Conservation (phyloP, 768 basidiomycete genomes). For the Sistotremastrum suecicum region DNA sequence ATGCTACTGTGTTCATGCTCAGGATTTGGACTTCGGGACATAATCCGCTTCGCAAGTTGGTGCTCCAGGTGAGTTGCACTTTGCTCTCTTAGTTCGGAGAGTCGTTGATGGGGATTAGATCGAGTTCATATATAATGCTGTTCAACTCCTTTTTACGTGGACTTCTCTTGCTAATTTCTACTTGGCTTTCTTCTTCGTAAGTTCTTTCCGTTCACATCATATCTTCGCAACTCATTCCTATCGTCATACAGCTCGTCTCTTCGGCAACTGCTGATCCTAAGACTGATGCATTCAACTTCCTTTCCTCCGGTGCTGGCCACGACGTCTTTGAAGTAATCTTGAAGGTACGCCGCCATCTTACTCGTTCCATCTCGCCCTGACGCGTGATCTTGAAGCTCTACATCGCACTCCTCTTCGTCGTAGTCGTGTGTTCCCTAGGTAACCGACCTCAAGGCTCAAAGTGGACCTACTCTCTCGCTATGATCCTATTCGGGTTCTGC, state of each 20-base stretch:
- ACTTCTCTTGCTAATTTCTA: slow-evolving; percentile 89
- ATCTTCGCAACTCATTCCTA: slow-evolving; percentile 9
- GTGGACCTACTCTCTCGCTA: slow-evolving; percentile 67
- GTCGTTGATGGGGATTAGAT: slow-evolving; percentile 24
- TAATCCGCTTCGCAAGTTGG: slow-evolving; percentile 67
- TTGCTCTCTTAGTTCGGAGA: background rate
- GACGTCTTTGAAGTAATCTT: slow-evolving; percentile 69
- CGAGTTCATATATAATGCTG: slow-evolving; percentile 83
- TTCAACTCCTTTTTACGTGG: slow-evolving; percentile 90
- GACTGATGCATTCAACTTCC: slow-evolving; percentile 69
- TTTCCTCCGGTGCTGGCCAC: slow-evolving; percentile 55
- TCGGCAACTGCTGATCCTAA: slow-evolving; percentile 49
- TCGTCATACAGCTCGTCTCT: slow-evolving; percentile 49
- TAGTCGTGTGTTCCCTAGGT: slow-evolving; percentile 77
- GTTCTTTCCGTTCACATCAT: slow-evolving; percentile 18
- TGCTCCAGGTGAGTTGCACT: slow-evolving; percentile 32
- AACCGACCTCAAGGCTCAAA: slow-evolving; percentile 89
- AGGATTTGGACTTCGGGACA: slow-evolving; percentile 91
- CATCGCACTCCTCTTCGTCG: slow-evolving; percentile 71
- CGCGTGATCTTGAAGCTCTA: too few species aligned
- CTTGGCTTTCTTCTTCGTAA: slow-evolving; percentile 84
- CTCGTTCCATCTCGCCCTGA: too few species aligned
- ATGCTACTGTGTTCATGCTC: slow-evolving; percentile 80
- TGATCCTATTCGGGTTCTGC: slow-evolving; percentile 66
- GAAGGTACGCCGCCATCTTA: too few species aligned